These are phyloP conservation scores for Kodamaea jinghongensis DNA, from an alignment of 805 yeast genomes.

Conservation along the genomic window DNA sequence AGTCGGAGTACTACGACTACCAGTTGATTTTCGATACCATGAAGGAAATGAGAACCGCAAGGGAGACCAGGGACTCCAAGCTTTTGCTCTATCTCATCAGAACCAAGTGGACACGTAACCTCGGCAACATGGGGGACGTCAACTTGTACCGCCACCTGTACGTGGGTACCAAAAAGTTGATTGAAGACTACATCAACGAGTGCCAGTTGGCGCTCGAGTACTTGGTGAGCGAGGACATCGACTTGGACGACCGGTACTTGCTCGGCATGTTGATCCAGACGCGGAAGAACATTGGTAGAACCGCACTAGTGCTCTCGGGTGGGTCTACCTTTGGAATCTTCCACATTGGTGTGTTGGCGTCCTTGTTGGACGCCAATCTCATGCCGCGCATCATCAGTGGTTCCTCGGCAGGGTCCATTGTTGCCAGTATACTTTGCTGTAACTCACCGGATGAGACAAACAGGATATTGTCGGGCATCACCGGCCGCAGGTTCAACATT, in stretches of 20 bases:
- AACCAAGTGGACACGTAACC: conserved; percentile 79
- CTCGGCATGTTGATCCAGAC: conserved; percentile 83
- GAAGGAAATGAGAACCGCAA: conserved; percentile 55
- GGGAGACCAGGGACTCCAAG: conserved; percentile 55
- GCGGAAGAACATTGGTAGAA: conserved; percentile 86
- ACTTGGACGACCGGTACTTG: conserved; percentile 63
- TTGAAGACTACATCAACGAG: conserved; percentile 80
- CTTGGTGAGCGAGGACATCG: conserved; percentile 35
- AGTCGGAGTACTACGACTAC: conserved; percentile 72
- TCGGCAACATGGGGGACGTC: conserved; percentile 84
- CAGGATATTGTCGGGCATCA: conserved; percentile 56
- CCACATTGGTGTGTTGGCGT: conserved; percentile 87
- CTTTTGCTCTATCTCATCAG: conserved; percentile 70
- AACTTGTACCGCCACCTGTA: conserved; percentile 73
- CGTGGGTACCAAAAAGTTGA: conserved; percentile 80
- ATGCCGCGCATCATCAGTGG: conserved; percentile 90
- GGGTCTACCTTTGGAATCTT: conserved; percentile 93
- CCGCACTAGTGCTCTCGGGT: conserved; percentile 92
- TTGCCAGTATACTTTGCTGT: conserved; percentile 84
- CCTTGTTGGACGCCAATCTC: conserved; percentile 68
- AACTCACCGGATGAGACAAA: conserved; percentile 71
- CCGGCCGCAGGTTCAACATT: conserved; percentile 52
- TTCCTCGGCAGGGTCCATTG: conserved; percentile 93
- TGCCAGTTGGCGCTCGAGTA: conserved; percentile 51
- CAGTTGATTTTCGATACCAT: conserved; percentile 53